Base-by-base conservation (phyloP, 768 basidiomycete genomes). In the Mycena crocata region DNA sequence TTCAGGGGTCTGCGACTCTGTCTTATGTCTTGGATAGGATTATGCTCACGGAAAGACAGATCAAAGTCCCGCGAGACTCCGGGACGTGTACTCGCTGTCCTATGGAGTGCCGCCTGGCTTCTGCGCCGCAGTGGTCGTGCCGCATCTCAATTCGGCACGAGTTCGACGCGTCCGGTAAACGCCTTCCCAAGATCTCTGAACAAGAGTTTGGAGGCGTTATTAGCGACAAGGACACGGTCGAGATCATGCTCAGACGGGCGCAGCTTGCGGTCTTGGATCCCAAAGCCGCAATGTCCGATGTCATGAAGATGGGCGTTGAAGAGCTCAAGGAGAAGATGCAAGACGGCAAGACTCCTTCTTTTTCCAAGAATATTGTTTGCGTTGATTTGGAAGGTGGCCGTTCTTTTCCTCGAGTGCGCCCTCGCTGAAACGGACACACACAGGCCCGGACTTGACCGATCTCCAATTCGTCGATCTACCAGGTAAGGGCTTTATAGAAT, bases 21-120 rank as follows among this genome's bases (percentile, higher is more conserved):
- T 35, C 32, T 61, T 68, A 62, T 67, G 8, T 3, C 23, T 32
- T 13, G 31, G 31, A n/a, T 46, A 24, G 21, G 19, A 24, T 31
- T 24, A 51, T 40, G 19, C 5, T 24, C 35, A 26, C 10, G 3
- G 8, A 4, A 21, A 31, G 59, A 26, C 17, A 62, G 82, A 84
- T 86, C 60, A 83, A 74, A 14, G 82, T 87, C n/a, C 86, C 84
- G 3, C 77, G 85, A 30, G 84, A 83, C 62, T 73, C 49, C 1
- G 63, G 63, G 0, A 64, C 56, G 0, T 64, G 63, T 9, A 64
- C 68, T 4, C 51, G 80, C 28, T 81, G 80, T 46, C 80, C 81
- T 2, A 76, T 80, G 73, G 81, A 81, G 60, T 82, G 80, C 62
- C 69, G 77, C 7, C 56, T 82, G 28, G 19, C 30, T 9, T 49